Base-by-base conservation (phyloP, 2,329 filamentous ascomycete genomes). In the Acrocalymma vagum region DNA sequence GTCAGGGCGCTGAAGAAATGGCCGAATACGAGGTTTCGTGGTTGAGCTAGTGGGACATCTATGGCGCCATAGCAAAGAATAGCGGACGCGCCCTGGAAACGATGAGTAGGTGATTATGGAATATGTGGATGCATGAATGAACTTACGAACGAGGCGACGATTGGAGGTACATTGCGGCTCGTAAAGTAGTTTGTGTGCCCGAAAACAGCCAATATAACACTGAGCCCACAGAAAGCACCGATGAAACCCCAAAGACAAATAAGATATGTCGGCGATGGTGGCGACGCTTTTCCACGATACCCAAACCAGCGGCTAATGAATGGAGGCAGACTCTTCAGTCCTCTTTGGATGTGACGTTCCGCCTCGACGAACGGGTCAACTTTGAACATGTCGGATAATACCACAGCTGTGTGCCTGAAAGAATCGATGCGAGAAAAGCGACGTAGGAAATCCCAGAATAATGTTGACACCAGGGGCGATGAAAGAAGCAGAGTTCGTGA, bases 221-320 rank as follows among this genome's bases (percentile, higher is more conserved):
- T 64, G 18, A 77, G 58, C 5, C 72, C 73, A 8, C 66, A 60
- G 39, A 76, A 67, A 6, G 71, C 69, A n/a, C 71, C 73, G 17
- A 76, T 45, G 38, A 75, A 72, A 3, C 71, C 70, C 54, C 71
- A 71, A 6, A 71, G 44, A 47, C 67, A 75, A 28, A 74, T 23
- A 58, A 55, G n/a, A 63, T 53, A 48, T 45, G 51, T 44, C 51
- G 43, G 56, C 10, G 62, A 59, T 6, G 64, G 52, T 22, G 60
- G 39, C n/a, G 50, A 36, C 8, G 63, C 45, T 22, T 62, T 48
- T 11, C 59, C 52, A 18, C 73, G 64, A 36, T 73, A 69, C 26
- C 74, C 74, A 5, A 95, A 72, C 60, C 89, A 86, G 55, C 83
- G 81, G n/a, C 87, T 80, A 17, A 93, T 60, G 1, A 80, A 79